A percentile compares a stretch with the other conserved stretches of the same genome.
These are phyloP conservation scores for Tulasnella sp. DNA, from an alignment of 768 basidiomycete species.

Conservation along the genomic window DNA sequence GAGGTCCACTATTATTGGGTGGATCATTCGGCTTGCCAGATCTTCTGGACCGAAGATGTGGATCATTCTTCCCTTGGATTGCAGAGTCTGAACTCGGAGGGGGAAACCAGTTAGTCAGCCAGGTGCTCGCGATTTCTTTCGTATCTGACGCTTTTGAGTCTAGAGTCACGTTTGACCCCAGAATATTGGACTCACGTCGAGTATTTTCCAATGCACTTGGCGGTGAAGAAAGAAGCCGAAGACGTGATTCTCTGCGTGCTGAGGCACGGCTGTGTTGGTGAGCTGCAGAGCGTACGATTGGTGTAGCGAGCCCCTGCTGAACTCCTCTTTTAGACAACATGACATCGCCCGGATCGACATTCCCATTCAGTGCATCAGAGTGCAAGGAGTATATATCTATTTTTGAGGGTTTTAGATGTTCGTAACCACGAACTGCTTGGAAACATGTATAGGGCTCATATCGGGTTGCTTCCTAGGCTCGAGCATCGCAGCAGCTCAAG, in stretches of 20 bases:
- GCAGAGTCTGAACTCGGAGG: background rate
- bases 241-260: constrained; percentile 8
- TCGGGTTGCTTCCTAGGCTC: no score
- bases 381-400: background rate
- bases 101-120: background rate
- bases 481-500: no score
- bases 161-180: constrained; percentile 4
- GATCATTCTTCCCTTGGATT: background rate
- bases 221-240: background rate
- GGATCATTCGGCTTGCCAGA: background rate
- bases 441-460: no score
- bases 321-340: background rate
- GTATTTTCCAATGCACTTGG: constrained; percentile 10
- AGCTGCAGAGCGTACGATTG: background rate
- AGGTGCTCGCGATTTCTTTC: background rate
- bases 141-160: background rate
- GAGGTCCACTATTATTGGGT: constrained; percentile 1
- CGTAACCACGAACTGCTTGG: background rate
- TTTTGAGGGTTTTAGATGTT: background rate
- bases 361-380: constrained; percentile 13
- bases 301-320: no score
- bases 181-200: constrained; percentile 16
- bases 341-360: constrained; percentile 9
- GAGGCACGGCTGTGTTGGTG: constrained; percentile 3
- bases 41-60: constrained; percentile 7